Base-by-base conservation (phyloP, 140 eudicot genomes). In the Senecio squalidus region DNA sequence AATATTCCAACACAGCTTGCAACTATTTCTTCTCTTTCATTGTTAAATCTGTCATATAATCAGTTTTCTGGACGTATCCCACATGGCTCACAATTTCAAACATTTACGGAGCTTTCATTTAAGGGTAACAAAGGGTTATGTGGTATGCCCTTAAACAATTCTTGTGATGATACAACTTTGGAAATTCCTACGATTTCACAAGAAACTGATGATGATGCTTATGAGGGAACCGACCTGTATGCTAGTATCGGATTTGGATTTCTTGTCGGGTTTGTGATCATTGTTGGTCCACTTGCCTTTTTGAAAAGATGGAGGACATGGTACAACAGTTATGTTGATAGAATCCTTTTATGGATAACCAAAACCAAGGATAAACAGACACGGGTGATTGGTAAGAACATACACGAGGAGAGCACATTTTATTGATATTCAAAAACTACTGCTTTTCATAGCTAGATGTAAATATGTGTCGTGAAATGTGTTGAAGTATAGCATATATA, bases 111-210 rank as follows among this genome's bases (percentile, higher is more conserved):
- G 31, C 21, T 0, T 6, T 34, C 59, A 8, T 64, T 64, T 29
- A 24, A 64, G 44, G 49, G 69, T 17, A 64, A 64, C 59, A 11
- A 27, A 23, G 69, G 69, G 9, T 22, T 63, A 31, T 48, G 69
- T 13, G 69, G 69, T 4, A 5, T 7, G n/a, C 69, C 58, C 30
- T 31, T 64, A 34, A 64, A 22, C 59, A 49, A 25, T 13, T 20
- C 3, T 49, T 64, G 69, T 39, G 34, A 23, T 0, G 15, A 60
- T 40, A 24, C 22, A 23, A 28, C 54, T 14, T 24, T 14, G 11
- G 40, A 9, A 34, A 8, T 58, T 24, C 22, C 52, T 58, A 14
- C 51, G n/a, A 33, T 6, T 0, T 7, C 50, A 39, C 30, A 30
- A 34, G 15, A 34, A 28, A 20, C 27, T 16, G 6, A 2, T 9